Evolutionary conservation across 805 yeast species (phyloP).

Genomic region (Saccharomycopsis sp.): DNA sequence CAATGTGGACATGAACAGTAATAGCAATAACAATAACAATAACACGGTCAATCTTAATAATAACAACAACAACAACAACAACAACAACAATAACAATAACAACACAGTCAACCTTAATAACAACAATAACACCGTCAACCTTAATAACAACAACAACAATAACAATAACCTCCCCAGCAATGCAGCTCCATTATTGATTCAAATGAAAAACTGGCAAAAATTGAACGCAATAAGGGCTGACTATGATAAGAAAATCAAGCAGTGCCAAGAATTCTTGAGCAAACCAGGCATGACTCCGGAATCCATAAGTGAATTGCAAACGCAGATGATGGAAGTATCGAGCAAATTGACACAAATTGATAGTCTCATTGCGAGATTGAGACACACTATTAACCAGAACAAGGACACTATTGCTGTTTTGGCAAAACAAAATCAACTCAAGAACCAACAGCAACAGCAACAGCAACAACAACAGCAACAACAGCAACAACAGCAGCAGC

Average conservation of each 20-base stretch:
- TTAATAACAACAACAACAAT: conserved; percentile 1
- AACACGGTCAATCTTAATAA: conserved; percentile 1
- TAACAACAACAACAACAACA: conserved; percentile 3
- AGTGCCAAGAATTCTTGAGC: conserved; percentile 13
- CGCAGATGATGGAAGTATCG: conserved; percentile 26
- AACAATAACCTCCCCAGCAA: conserved; percentile 4
- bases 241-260: conserved; percentile 20
- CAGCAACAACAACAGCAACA: conserved; percentile 5
- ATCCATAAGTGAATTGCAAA: conserved; percentile 26
- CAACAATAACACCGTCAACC: background rate
- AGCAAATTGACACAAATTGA: conserved; percentile 26
- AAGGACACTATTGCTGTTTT: conserved; percentile 18
- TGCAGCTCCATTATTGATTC: conserved; percentile 2
- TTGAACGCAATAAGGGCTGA: conserved; percentile 11
- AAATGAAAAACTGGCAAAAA: conserved; percentile 13
- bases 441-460: conserved; percentile 7
- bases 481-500: conserved; percentile 9
- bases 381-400: conserved; percentile 14
- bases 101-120: background rate
- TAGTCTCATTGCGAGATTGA: conserved; percentile 12
- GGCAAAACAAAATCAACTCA: conserved; percentile 13
- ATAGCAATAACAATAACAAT: conserved; percentile 5
- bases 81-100: conserved; percentile 3
- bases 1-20: conserved; percentile 1
- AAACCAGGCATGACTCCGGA: conserved; percentile 23